Evolutionary conservation across 2,329 filamentous ascomycete genomes (phyloP), one percentile per base, ranked within the genome.

Genomic region (Mycosphaerelloides madeirae): DNA sequence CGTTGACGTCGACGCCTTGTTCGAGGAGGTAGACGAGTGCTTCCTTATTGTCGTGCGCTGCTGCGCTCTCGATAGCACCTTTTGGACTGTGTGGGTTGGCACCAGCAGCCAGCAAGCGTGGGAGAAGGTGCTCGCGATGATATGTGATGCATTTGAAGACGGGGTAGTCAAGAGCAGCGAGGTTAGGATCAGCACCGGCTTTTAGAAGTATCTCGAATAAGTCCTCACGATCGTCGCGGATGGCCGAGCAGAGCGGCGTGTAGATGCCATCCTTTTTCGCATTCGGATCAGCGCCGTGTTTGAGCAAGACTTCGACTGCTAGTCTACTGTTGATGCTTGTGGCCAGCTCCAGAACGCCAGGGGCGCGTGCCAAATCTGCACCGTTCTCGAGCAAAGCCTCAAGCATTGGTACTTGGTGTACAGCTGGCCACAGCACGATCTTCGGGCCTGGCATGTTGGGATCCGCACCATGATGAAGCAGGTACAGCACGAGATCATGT

Each of bases 101-200:
- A 1, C 82, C 82, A 0, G 81, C 80, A 6, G 75, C 73, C 0
- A 83, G 67, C 1, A 85, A 69, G 5, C 73, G 67, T 0, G 79
- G 77, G 0, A 85, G 69, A 57, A 79, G 77, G 14, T 84, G 78
- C 0, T 77, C 66, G 18, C 81, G 74, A 58, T 80, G 74, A 59
- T 85, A 81, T 0, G 81, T 84, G 18, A 85, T 74, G 49, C 81
- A 84, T 60, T 85, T 84, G 71, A 81, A 84, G 3, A 75, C 70
- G 0, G 82, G 82, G 55, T 81, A 84, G 57, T 85, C 81, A 35
- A 77, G 74, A 1, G 80, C 79, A 6, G 73, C 73, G 15, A 72
- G 58, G 47, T 79, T 76, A 13, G 76, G 71, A 50, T 78, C 68
- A 6, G 75, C 76, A 6, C 70, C 71, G 25, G 74, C 69, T 33